Evolutionary conservation across 1,139 yeast genomes (phyloP).

Genomic region (Kluyveromyces marxianus): DNA sequence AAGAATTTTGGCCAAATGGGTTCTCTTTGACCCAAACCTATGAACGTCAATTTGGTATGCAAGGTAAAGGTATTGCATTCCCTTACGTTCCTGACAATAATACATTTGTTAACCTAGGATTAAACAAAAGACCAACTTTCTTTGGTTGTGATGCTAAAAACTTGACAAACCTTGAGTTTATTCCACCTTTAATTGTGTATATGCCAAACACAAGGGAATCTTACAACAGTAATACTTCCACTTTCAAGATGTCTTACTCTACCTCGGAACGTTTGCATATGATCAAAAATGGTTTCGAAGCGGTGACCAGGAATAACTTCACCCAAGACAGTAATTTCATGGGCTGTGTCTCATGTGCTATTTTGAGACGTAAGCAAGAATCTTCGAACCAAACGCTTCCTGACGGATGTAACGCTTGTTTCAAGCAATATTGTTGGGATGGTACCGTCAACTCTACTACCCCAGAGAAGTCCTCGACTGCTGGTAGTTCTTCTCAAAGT

Average conservation of each 20-base stretch:
- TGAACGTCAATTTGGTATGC: constrained; percentile 9
- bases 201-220: constrained; percentile 40
- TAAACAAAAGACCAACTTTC: constrained; percentile 40
- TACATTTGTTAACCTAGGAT: constrained; percentile 28
- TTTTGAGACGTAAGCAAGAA: constrained; percentile 50
- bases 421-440: constrained; percentile 34
- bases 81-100: constrained; percentile 28
- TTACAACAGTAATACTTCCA: constrained; percentile 47
- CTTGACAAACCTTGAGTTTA: constrained; percentile 14
- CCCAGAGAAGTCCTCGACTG: neutral
- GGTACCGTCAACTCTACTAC: constrained; percentile 1
- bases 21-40: constrained; percentile 12
- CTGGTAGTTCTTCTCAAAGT: neutral
- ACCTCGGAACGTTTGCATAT: constrained; percentile 37
- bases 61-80: constrained; percentile 10
- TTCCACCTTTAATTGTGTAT: constrained; percentile 54
- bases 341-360: constrained; percentile 52
- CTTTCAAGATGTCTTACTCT: constrained; percentile 49
- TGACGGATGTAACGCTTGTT: constrained; percentile 34
- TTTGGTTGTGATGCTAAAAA: constrained; percentile 45
- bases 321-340: constrained; percentile 30
- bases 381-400: constrained; percentile 22
- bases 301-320: constrained; percentile 42
- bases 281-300: constrained; percentile 45
- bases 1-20: constrained; percentile 41